phyloP scores from a whole-genome alignment of 352 stramenopile species.

The Globisporangium okanoganense region DNA sequence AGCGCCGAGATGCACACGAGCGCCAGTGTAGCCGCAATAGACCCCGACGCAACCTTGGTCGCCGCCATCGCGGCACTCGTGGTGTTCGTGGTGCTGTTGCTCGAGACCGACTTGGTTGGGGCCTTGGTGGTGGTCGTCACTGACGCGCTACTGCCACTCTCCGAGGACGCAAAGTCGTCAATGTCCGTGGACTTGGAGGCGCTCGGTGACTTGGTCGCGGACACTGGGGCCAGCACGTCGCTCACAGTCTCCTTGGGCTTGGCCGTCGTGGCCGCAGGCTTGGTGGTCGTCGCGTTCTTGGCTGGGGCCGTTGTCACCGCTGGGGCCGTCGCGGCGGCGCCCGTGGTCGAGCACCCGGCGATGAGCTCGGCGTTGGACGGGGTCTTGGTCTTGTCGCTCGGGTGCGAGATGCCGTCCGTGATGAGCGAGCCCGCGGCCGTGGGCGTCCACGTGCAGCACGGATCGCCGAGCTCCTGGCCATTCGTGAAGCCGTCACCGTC shows the following conservation, averaged over 20 bases:
- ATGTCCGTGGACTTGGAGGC: conserved; percentile 1
- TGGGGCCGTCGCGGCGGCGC: conserved; percentile 13
- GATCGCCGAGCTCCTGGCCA: conserved; percentile 80
- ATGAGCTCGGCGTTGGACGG: conserved; percentile 47
- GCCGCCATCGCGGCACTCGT: neutral
- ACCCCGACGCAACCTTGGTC: neutral
- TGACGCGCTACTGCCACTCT: neutral
- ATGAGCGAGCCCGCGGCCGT: conserved; percentile 42
- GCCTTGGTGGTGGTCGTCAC: neutral
- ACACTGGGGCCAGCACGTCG: conserved; percentile 5
- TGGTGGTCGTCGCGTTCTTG: conserved; percentile 12
- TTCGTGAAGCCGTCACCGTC: conserved; percentile 85
- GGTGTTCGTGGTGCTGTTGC: neutral
- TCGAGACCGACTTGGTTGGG: neutral
- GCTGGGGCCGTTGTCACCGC: conserved; percentile 15
- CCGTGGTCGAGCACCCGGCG: conserved; percentile 36
- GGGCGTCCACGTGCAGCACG: conserved; percentile 73
- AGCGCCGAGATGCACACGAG: conserved; percentile 10
- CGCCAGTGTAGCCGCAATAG: neutral
- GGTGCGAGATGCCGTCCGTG: conserved; percentile 55
- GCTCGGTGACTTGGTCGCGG: neutral
- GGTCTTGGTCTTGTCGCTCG: conserved; percentile 48
- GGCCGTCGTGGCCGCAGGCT: conserved; percentile 17
- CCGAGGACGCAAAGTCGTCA: neutral
- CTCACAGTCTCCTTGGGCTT: conserved; percentile 2